Evolutionary conservation across 805 yeast genomes (phyloP), one percentile per base, ranked within the genome.

Genomic region (Danielia reshetovae): DNA sequence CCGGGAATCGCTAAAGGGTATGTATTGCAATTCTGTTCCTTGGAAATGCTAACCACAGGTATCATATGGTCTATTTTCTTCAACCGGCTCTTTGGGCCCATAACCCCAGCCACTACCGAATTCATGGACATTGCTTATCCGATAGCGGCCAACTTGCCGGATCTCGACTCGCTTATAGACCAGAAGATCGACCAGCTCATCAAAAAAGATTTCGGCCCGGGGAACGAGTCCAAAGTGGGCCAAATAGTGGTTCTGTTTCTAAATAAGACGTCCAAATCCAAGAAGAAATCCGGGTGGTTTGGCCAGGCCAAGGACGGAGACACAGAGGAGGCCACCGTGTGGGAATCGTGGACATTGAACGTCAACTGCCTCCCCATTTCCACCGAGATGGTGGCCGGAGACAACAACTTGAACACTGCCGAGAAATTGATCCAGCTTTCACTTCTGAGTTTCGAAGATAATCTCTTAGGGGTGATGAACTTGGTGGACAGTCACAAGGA

Each of bases 341-440:
- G 93, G 88, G 94, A 85, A 51, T 64, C 70, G 15, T 85, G 95
- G 94, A 55, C 63, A 4, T 54, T 85, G 29, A 69, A 68, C 23
- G 60, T 81, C 7, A 65, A 63, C 18, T 60, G 77, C 6, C 54
- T 73, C 18, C 65, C 74, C 6, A 37, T 54, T 30, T 25, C 27
- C 19, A 25, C 41, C 30, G 35, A 32, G 18, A 36, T 31, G n/a
- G 35, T 38, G 12, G 27, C 38, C n/a, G 32, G 37, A 16, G 38
- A 38, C 3, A 36, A 27, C 29, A 29, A 34, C 22, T 40, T 35
- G 18, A 36, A 32, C 48, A 43, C 49, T 39, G 50, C 54, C 39
- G 63, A 55, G 47, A 57, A 46, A 8, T 29, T 45, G 32, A 46
- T 45, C 22, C 41, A 39, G 26, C 31, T 69, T 52, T 51, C 76